Evolutionary conservation across 441 rosid genomes (phyloP).

Genomic region (Populus hybrid): DNA sequence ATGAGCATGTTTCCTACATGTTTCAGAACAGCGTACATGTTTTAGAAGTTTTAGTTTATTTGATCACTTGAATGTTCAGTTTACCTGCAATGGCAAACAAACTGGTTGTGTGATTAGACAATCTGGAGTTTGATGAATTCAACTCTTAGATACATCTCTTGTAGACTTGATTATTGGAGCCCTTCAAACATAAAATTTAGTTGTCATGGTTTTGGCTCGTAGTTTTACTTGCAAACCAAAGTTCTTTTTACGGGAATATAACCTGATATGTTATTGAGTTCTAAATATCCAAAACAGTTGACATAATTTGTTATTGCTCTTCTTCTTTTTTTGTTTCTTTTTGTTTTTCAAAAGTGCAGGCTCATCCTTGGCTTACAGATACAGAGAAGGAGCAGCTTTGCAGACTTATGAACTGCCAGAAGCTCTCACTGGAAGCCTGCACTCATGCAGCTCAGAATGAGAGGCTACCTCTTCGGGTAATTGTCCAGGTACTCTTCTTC

Average conservation of each 20-base stretch:
- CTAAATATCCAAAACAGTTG: neutral
- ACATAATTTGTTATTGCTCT: neutral
- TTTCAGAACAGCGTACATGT: neutral
- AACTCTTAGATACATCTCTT: neutral
- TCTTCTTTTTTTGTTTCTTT: neutral
- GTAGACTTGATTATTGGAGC: neutral
- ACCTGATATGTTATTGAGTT: neutral
- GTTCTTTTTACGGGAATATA: too few species aligned
- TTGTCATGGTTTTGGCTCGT: neutral
- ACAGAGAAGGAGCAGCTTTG: constrained; percentile 83
- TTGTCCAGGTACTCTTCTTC: constrained; percentile 87
- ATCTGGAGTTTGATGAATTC: neutral
- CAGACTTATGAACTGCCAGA: constrained; percentile 19
- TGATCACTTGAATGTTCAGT: neutral
- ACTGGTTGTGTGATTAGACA: neutral
- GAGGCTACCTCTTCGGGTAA: constrained; percentile 80
- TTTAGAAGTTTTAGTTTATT: neutral
- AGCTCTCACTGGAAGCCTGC: constrained; percentile 89
- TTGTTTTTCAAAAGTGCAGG: constrained; percentile 40
- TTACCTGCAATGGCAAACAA: neutral
- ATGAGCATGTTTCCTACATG: neutral
- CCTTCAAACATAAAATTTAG: neutral
- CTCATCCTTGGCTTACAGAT: constrained; percentile 88
- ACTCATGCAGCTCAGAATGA: constrained; percentile 97
- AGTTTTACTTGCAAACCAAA: neutral